phyloP scores from a whole-genome alignment of 2,329 filamentous ascomycete species.

The Aschersonia sp. region DNA sequence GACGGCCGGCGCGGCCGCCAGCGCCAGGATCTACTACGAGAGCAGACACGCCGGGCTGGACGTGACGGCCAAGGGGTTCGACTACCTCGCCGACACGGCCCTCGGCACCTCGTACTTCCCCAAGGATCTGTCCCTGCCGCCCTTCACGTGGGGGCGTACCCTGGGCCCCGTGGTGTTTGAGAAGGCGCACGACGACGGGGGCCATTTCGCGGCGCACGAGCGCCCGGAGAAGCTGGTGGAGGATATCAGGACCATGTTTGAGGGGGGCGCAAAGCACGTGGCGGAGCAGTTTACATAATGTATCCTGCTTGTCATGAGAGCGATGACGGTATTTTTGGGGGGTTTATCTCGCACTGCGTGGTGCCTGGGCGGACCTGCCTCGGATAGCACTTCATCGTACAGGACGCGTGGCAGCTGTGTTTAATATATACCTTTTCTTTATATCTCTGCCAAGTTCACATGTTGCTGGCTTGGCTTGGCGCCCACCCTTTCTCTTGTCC shows the following conservation, averaged over 20 bases:
- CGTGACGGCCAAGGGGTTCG: constrained; percentile 3
- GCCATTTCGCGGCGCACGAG: constrained; percentile 49
- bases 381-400: too few relatives aligned
- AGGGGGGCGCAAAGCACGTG: constrained; percentile 1
- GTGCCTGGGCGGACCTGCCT: too few relatives aligned
- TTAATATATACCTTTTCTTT: too few relatives aligned
- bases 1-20: constrained; percentile 52
- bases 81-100: constrained; percentile 20
- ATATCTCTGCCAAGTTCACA: too few relatives aligned
- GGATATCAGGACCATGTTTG: constrained; percentile 42
- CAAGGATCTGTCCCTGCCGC: constrained; percentile 37
- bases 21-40: constrained; percentile 61
- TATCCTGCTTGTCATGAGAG: too few relatives aligned
- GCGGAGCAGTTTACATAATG: neutral
- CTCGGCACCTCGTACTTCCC: constrained; percentile 41
- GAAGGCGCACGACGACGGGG: constrained; percentile 31
- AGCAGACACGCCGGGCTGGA: constrained; percentile 23
- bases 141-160: constrained; percentile 40
- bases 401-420: too few relatives aligned
- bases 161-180: constrained; percentile 47
- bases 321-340: too few relatives aligned
- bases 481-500: too few relatives aligned
- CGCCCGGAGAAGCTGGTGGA: constrained; percentile 33
- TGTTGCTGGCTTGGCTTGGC: too few relatives aligned
- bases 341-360: too few relatives aligned